These are phyloP conservation scores for Aureobasidium sp. DNA, from an alignment of 2,329 filamentous ascomycete species.

Conservation along the genomic window DNA sequence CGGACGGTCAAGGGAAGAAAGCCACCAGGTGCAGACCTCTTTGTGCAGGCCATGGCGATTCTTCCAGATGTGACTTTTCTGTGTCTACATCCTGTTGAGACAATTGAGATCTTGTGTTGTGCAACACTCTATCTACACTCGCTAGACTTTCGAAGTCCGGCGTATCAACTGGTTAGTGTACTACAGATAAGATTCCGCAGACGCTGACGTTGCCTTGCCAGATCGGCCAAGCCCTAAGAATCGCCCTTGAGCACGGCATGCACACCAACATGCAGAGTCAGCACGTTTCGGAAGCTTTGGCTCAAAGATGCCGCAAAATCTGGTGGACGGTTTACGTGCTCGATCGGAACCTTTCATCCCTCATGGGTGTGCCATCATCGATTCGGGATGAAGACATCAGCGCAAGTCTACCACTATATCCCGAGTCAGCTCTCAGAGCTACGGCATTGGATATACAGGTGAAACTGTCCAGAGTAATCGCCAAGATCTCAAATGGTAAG, in stretches of 20 bases:
- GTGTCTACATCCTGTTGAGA: neutral
- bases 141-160: slow-evolving; percentile 41
- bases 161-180: slow-evolving; percentile 39
- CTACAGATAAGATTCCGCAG: too few species aligned
- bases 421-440: slow-evolving; percentile 16
- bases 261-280: slow-evolving; percentile 45
- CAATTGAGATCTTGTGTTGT: slow-evolving; percentile 45
- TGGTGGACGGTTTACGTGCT: slow-evolving; percentile 52
- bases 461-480: neutral
- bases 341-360: slow-evolving; percentile 47
- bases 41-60: slow-evolving; percentile 39
- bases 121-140: slow-evolving; percentile 48
- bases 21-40: slow-evolving; percentile 44
- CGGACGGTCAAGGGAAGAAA: slow-evolving; percentile 11
- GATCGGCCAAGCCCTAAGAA: slow-evolving; percentile 48
- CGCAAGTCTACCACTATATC: slow-evolving; percentile 40
- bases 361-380: slow-evolving; percentile 47
- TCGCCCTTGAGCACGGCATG: slow-evolving; percentile 45
- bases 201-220: slow-evolving; percentile 18
- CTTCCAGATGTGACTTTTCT: slow-evolving; percentile 38
- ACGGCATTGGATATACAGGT: neutral
- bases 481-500: neutral
- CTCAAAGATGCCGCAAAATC: slow-evolving; percentile 43
- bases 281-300: slow-evolving; percentile 34
- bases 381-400: slow-evolving; percentile 47